These are phyloP conservation scores for Darksidea phi DNA, from an alignment of 495 filamentous ascomycete species.

Conservation along the genomic window DNA sequence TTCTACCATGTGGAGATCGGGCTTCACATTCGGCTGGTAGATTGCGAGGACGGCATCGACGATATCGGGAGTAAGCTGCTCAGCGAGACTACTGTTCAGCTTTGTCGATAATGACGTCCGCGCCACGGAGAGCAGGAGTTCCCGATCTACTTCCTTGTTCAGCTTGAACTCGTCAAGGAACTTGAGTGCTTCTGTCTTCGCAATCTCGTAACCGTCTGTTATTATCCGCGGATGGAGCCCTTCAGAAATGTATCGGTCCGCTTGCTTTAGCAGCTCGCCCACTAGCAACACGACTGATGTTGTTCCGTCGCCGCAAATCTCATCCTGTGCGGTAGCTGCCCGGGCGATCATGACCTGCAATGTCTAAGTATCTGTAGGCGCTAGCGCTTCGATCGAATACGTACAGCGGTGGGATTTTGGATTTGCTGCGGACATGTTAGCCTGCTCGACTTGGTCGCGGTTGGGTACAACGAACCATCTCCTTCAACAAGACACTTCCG, in stretches of 20 bases:
- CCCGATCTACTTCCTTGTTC: conserved; percentile 78
- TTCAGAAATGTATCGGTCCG: conserved; percentile 88
- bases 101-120: conserved; percentile 95
- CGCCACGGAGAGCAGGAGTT: conserved; percentile 90
- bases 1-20: conserved; percentile 98
- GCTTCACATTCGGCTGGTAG: conserved; percentile 83
- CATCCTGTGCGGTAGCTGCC: conserved; percentile 95
- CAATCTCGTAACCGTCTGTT: conserved; percentile 96
- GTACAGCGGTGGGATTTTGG: conserved; percentile 83
- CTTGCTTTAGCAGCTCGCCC: conserved; percentile 96
- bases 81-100: conserved; percentile 79
- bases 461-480: conserved; percentile 71
- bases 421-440: conserved; percentile 55
- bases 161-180: conserved; percentile 96
- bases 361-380: conserved; percentile 18
- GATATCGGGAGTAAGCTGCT: conserved; percentile 88
- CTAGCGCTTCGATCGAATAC: conserved; percentile 33
- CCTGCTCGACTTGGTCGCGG: neutral
- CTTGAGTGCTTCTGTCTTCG: conserved; percentile 89
- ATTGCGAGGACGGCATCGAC: conserved; percentile 95
- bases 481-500: conserved; percentile 89
- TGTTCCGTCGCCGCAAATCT: conserved; percentile 97
- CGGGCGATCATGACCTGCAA: conserved; percentile 90
- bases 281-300: conserved; percentile 95
- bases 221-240: conserved; percentile 94